Evolutionary conservation across 306 rosid genomes (phyloP).

Genomic region (Abrus pulchellus): DNA sequence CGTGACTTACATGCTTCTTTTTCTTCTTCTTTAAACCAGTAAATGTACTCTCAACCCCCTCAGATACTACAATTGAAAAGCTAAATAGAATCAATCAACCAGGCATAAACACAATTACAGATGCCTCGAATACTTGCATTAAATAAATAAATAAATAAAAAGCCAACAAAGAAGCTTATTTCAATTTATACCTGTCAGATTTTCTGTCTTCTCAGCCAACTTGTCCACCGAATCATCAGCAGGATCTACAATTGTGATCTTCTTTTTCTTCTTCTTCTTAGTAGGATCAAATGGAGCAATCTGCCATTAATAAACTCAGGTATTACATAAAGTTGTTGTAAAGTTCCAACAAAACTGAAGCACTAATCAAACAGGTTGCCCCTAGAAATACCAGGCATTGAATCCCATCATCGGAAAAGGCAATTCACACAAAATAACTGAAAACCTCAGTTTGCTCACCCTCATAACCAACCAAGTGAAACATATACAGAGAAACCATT

Average conservation of each 20-base stretch:
- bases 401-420: conserved; percentile 18
- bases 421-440: background rate
- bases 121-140: conserved; percentile 4
- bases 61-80: conserved; percentile 69
- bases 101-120: background rate
- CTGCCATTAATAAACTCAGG: conserved; percentile 53
- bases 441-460: background rate
- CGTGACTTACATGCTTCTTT: conserved; percentile 77
- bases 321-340: background rate
- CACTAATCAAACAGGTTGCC: background rate
- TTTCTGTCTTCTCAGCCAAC: conserved; percentile 85
- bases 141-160: background rate
- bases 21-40: conserved; percentile 90
- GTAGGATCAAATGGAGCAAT: conserved; percentile 87
- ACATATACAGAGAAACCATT: background rate
- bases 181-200: conserved; percentile 62
- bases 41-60: conserved; percentile 75
- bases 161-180: background rate
- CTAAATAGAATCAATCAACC: conserved; percentile 28
- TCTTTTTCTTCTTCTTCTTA: conserved; percentile 87
- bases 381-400: background rate
- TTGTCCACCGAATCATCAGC: conserved; percentile 80
- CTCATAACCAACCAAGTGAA: background rate
- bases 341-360: background rate
- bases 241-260: conserved; percentile 49